Conservation (phyloP, 2,329 filamentous ascomycete species). For the Cercospora zeina region DNA sequence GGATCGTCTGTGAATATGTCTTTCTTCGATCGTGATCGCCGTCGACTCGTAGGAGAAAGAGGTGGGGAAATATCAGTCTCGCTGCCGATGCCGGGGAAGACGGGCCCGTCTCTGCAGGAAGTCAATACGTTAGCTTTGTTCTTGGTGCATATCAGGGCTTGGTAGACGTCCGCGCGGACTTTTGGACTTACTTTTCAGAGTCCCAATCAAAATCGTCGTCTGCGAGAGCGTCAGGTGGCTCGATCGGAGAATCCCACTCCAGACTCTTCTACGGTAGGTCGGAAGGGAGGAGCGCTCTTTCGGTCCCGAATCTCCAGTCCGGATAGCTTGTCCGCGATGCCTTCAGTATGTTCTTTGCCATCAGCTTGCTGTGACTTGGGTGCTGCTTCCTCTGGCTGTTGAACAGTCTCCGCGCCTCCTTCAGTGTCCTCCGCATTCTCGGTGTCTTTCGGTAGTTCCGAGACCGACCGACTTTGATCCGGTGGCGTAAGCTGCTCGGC, state of each 20-base stretch:
- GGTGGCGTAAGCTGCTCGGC: background rate
- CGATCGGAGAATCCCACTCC: conserved; percentile 29
- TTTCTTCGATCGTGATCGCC: conserved; percentile 33
- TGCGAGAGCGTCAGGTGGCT: conserved; percentile 31
- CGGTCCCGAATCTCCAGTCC: conserved; percentile 3
- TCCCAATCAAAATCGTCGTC: conserved; percentile 41
- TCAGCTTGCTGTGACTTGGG: background rate
- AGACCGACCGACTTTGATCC: conserved; percentile 4
- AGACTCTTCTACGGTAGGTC: conserved; percentile 9
- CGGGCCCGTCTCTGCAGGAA: conserved; percentile 27
- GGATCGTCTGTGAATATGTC: conserved; percentile 53
- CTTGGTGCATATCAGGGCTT: background rate
- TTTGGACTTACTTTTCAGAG: conserved; percentile 31
- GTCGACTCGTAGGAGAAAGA: conserved; percentile 4
- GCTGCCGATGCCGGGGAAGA: conserved; percentile 20
- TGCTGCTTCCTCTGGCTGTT: background rate
- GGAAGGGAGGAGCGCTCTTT: conserved; percentile 7
- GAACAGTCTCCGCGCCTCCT: background rate
- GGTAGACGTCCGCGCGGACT: background rate
- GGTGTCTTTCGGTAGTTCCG: background rate
- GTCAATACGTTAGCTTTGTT: background rate
- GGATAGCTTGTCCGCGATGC: conserved; percentile 7
- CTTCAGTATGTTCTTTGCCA: background rate
- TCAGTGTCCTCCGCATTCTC: background rate
- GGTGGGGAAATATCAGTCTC: background rate